Evolutionary conservation across 768 basidiomycete genomes (phyloP), one percentile per base, ranked within the genome.

Genomic region (Sporobolomyces phaffii): DNA sequence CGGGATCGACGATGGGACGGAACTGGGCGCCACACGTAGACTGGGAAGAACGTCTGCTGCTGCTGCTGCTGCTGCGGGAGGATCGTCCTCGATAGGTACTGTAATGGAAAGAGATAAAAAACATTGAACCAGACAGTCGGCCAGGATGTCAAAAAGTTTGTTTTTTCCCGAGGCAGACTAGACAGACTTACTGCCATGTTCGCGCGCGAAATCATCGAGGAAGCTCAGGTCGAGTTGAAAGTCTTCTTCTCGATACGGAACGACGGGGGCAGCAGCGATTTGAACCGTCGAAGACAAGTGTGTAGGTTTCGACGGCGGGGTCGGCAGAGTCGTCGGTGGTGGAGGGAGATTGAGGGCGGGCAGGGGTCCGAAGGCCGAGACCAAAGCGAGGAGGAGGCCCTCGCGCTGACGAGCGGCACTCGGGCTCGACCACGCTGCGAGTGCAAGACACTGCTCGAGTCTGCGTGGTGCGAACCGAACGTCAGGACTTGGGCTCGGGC

Each of bases 381-480:
- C 20, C 29, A 58, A 22, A 11, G 56, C 17, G 20, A 26, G 10
- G 31, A 58, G 56, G 11, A 58, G 31, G 10, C 29, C 20, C n/a
- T 45, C 43, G 18, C 56, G 41, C n/a, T 58, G 56, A 18, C 3
- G 6, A 2, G 43, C 56, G 34, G 56, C 56, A 9, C 29, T 33
- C 10, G 56, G 36, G 20, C 29, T 33, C 4, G 56, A 44, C 56
- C 56, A 58, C 15, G 56, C 26, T 31, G 43, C 56, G 17, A 58
- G 43, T 15, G 56, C 56, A 15, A 58, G 56, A 18, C 56, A 58
- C 45, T 58, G 56, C 29, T 58, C 56, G 29, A 58, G 24, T 43
- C 56, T 58, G 43, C 34, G 15, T 3, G 41, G 40, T 24, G 26
- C 5, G 7, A 41, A 28, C 17, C 38, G 38, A 38, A 17, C 38